Evolutionary conservation across 306 rosid species (phyloP).

Genomic region (Benincasa hispida): DNA sequence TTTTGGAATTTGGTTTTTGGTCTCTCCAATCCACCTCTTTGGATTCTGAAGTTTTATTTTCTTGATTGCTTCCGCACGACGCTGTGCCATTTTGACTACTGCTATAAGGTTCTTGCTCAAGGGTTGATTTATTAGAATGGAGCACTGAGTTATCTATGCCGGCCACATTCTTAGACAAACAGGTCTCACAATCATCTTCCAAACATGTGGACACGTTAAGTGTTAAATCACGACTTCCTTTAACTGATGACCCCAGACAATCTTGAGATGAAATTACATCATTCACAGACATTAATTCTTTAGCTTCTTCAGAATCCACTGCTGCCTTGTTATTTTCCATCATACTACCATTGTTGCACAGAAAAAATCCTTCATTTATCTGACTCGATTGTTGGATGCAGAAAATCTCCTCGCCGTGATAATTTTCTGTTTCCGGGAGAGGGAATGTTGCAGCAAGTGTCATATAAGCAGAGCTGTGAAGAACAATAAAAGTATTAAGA

Average conservation of each 20-base stretch:
- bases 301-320: not conserved
- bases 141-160: not conserved
- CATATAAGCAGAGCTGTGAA: slow-evolving; percentile 50
- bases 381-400: not conserved
- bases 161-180: not conserved
- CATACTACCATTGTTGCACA: not conserved
- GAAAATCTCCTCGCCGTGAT: not conserved
- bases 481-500: not conserved
- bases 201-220: not conserved
- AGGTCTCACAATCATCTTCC: not conserved
- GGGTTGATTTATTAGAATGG: not conserved
- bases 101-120: not conserved
- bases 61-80: not conserved
- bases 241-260: not conserved
- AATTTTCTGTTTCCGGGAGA: not conserved
- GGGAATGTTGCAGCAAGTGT: slow-evolving; percentile 48
- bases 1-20: not conserved
- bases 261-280: not conserved
- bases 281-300: not conserved
- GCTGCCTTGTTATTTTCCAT: not conserved
- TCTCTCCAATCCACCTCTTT: not conserved
- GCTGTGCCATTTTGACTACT: not conserved
- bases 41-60: not conserved
- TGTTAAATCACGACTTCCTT: not conserved
- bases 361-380: not conserved